Conservation (phyloP, 176 grass and related monocot species). For the Rhipidocladum racemiflorum region DNA sequence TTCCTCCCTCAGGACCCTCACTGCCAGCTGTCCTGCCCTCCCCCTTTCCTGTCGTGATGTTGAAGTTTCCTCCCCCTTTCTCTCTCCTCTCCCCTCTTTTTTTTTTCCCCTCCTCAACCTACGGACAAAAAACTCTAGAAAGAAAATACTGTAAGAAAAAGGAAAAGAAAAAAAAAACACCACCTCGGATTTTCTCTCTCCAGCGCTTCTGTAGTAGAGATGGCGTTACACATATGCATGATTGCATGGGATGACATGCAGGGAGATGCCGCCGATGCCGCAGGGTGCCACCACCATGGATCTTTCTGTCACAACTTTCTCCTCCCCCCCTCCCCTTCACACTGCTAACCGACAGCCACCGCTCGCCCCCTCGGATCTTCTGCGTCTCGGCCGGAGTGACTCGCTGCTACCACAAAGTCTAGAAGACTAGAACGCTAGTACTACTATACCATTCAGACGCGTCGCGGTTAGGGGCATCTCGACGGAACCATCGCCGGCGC, state of each 20-base stretch:
- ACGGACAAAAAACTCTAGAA: background rate
- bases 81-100: background rate
- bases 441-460: background rate
- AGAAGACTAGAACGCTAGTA: background rate
- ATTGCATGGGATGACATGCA: background rate
- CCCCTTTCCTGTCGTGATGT: slow-evolving; percentile 76
- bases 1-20: slow-evolving; percentile 52
- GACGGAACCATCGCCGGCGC: background rate
- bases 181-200: background rate
- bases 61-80: slow-evolving; percentile 57
- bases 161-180: background rate
- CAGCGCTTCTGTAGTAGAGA: slow-evolving; percentile 13
- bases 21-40: slow-evolving; percentile 74
- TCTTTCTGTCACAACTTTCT: background rate
- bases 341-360: slow-evolving; percentile 29
- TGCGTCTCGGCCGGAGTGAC: background rate
- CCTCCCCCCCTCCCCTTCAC: background rate
- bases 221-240: background rate
- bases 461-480: slow-evolving; percentile 23
- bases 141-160: too few relatives aligned
- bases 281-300: background rate
- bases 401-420: background rate
- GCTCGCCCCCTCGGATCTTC: background rate
- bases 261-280: background rate
- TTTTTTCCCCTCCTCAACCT: fast-evolving